Conservation (phyloP, 345 rosid genomes). For the Isatis tinctoria region DNA sequence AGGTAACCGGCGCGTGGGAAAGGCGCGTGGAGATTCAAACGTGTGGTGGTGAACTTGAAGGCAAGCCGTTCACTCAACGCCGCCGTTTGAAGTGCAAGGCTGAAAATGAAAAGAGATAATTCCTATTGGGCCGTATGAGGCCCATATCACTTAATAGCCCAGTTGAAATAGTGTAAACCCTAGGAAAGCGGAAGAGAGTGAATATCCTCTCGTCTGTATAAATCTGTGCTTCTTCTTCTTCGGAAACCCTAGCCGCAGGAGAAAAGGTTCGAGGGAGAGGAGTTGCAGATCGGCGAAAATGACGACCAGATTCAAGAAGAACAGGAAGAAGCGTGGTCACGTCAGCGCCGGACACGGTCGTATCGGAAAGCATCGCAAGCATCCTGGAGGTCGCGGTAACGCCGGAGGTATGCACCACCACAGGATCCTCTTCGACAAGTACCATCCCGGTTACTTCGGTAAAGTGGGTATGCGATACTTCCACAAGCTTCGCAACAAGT, state of each 20-base stretch:
- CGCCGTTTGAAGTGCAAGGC: neutral
- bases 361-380: slow-evolving; percentile 80
- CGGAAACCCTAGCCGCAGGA: slow-evolving; percentile 25
- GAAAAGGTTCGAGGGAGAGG: neutral
- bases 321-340: slow-evolving; percentile 90
- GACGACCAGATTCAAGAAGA: slow-evolving; percentile 60
- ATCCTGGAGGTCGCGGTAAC: slow-evolving; percentile 88
- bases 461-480: slow-evolving; percentile 92
- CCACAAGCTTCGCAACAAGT: slow-evolving; percentile 82
- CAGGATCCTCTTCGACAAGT: slow-evolving; percentile 88
- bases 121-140: neutral
- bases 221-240: neutral
- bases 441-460: slow-evolving; percentile 84
- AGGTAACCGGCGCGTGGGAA: slow-evolving; percentile 6
- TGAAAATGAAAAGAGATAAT: neutral
- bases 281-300: slow-evolving; percentile 3
- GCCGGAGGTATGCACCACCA: slow-evolving; percentile 95
- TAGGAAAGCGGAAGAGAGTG: slow-evolving; percentile 11
- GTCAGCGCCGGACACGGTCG: slow-evolving; percentile 88
- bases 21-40: neutral
- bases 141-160: no score
- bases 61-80: neutral
- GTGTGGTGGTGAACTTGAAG: neutral
- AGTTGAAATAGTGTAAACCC: slow-evolving; percentile 8
- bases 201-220: neutral